Evolutionary conservation across 1,139 yeast species (phyloP), one percentile per base, ranked within the genome.

Genomic region (Suhomyces guaymorum): DNA sequence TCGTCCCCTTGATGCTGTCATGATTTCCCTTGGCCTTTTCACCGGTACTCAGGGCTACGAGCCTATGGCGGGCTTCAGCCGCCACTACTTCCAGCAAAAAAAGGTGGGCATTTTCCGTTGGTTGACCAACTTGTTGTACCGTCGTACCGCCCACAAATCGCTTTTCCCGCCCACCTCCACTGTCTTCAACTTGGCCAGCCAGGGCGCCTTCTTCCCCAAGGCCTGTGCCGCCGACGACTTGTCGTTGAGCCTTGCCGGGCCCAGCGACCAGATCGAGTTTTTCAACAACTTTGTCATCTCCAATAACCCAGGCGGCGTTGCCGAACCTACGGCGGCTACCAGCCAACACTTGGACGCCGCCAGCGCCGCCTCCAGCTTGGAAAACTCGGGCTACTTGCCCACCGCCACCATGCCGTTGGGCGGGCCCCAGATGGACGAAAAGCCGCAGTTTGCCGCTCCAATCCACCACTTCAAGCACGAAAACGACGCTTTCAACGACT

Each of bases 191-290:
- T 35, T 43, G 19, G 16, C 44, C 22, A 44, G 38, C 28, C 26
- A 28, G 5, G 32, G 39, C 13, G 25, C 35, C 3, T 28, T 36
- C 10, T 41, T 44, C 28, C 48, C 47, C 18, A 41, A 39, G 22
- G 33, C 42, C 19, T 48, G 52, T 26, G 52, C 52, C 7, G 52
- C 52, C 10, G 52, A 48, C 26, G 50, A 46, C 35, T 38, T 48
- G 23, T 43, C 39, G 15, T 41, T 48, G 16, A 33, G 48, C 8
- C 39, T 48, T 10, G 29, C 38, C 7, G 50, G 42, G 5, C 41
- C 43, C 25, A 28, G 41, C 28, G 50, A 48, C 33, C 50, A 41
- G 33, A 48, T 48, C 30, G 52, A 48, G 42, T 46, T 48, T 28
- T 46, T 45, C 22, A 27, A 33, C 33, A 37, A 37, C 37, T 37